Base-by-base conservation (phyloP, 1,139 yeast genomes). In the Diutina ranongensis region DNA sequence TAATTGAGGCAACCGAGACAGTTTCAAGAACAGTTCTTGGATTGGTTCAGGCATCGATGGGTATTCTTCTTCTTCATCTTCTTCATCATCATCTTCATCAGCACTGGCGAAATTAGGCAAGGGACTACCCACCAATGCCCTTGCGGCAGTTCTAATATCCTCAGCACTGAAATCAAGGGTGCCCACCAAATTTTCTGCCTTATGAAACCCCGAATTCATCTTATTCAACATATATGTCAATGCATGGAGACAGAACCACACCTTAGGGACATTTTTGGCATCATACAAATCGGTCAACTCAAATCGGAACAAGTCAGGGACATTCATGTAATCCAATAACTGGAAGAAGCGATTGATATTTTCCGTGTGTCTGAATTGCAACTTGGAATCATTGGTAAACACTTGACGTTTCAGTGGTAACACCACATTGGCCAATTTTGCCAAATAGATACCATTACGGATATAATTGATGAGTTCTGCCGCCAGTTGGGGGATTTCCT, bases 261-360 rank as follows among this genome's bases (percentile, higher is more conserved):
- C 97, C 57, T 87, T 89, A 19, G 98, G 97, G 20, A 89, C 76
- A 56, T 92, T 86, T 56, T 88, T 89, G 55, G 85, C 84, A 59
- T 92, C 97, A 62, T 88, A 94, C 40, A 92, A 69, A 63, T 92
- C 99, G 2, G 95, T 88, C 49, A 89, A 72, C 59, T 89, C 97
- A 58, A 92, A 92, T 44, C 87, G 72, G 59, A 89, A 92, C 46
- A 88, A 69, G 53, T 80, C 94, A 0, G 98, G 98, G 53, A 92
- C 79, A 32, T 78, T 80, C 52, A 87, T 72, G 51, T 69, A 76
- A 47, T 78, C 83, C 35, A 87, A 67, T 49, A 92, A 75, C 25
- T 77, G 72, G 59, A 92, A 83, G 61, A 92, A 92, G 25, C 82
- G 72, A 57, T 88, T 87, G 56, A 92, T 92, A 57, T 92, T 92